These are phyloP conservation scores for Globisporangium carolinianum DNA, from an alignment of 352 stramenopile genomes.

Conservation along the genomic window DNA sequence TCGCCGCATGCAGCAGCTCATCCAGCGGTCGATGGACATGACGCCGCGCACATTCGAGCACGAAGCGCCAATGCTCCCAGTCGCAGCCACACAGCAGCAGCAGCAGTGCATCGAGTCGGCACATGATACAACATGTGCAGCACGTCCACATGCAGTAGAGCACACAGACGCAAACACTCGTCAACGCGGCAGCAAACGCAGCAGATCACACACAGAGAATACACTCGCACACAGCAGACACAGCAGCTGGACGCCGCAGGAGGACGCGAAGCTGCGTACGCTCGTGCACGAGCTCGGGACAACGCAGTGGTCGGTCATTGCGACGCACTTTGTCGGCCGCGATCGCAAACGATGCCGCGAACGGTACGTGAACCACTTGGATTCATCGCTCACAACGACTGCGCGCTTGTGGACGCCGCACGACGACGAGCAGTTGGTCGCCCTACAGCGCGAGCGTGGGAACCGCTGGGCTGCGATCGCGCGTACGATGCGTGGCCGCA, in stretches of 20 bases:
- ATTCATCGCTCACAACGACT: conserved; percentile 19
- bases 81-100: conserved; percentile 5
- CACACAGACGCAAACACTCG: not conserved
- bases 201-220: not conserved
- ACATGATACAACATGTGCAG: no score
- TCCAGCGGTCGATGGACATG: conserved; percentile 37
- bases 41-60: conserved; percentile 9
- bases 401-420: conserved; percentile 24
- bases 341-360: conserved; percentile 70
- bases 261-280: conserved; percentile 35
- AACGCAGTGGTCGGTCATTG: conserved; percentile 33
- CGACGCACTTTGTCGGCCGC: conserved; percentile 25
- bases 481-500: conserved; percentile 21
- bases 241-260: conserved; percentile 33
- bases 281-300: conserved; percentile 32
- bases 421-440: conserved; percentile 37
- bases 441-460: conserved; percentile 23
- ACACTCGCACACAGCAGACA: conserved; percentile 1
- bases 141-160: not conserved
- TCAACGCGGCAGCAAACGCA: not conserved
- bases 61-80: not conserved
- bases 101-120: not conserved
- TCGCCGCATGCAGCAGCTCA: conserved; percentile 49
- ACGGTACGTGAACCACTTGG: conserved; percentile 66
- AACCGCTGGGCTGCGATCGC: conserved; percentile 35